Conservation (phyloP, 2,329 filamentous ascomycete species). For the Cladosporium sphaerospermum region DNA sequence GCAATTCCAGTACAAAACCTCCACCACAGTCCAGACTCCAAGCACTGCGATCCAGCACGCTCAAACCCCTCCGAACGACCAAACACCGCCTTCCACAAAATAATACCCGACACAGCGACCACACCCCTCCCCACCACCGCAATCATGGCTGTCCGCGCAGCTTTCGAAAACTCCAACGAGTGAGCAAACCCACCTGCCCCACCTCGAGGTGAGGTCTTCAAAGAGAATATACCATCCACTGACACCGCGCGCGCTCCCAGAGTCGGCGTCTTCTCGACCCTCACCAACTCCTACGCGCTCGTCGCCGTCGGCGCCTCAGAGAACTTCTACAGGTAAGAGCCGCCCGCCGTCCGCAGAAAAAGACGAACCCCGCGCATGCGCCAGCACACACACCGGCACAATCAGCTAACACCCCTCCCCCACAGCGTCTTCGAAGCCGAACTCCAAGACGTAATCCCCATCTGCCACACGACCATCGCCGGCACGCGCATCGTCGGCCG, state of each 20-base stretch:
- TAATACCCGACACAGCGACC: neutral
- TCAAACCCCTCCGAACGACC: neutral
- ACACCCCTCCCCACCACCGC: conserved; percentile 13
- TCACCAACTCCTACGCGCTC: conserved; percentile 95
- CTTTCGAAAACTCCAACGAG: conserved; percentile 91
- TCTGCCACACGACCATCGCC: conserved; percentile 92
- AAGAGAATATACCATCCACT: conserved; percentile 15
- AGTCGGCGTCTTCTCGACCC: conserved; percentile 91
- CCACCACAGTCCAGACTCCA: conserved; percentile 4
- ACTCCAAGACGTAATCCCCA: conserved; percentile 93
- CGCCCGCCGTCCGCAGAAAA: neutral
- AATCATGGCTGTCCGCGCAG: conserved; percentile 48
- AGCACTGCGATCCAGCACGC: neutral
- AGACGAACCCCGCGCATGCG: conserved; percentile 3
- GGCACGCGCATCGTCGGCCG: conserved; percentile 94
- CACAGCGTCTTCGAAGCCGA: conserved; percentile 89
- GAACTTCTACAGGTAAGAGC: conserved; percentile 73
- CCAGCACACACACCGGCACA: neutral
- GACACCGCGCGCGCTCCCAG: conserved; percentile 40
- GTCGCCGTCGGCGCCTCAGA: conserved; percentile 92
- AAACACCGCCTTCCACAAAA: neutral
- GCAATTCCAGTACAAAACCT: conserved; percentile 8
- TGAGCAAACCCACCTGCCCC: conserved; percentile 42
- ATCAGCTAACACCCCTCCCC: neutral
- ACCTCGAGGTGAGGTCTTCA: conserved; percentile 16